Base-by-base conservation (phyloP, 176 grass and related monocot genomes). In the Paspalum vaginatum region DNA sequence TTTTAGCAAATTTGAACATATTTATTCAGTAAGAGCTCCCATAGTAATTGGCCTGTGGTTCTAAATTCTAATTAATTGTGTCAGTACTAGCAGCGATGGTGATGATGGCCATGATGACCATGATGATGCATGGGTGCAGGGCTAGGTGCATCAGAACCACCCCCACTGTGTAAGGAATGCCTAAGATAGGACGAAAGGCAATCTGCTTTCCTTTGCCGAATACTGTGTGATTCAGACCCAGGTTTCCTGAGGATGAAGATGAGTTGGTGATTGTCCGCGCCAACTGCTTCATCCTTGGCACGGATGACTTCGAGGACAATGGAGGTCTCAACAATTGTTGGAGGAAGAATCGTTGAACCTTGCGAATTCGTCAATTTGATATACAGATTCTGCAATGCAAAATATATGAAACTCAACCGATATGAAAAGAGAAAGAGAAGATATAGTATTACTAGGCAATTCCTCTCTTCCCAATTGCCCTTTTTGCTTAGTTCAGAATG, bases 131-230 rank as follows among this genome's bases (percentile, higher is more conserved):
- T 85, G 54, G 97, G 93, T 45, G 97, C 82, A 74, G 91, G 97
- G 85, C 86, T 89, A 43, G 96, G 83, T 79, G 88, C 83, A 70
- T 88, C 65, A 51, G 83, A 79, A 79, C 84, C 75, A 17, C 70
- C 78, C 47, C 83, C 82, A 50, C 60, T 93, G 74, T 86, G 84
- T 20, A 99, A 84, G 56, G 93, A 99, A 86, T 93, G 87, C 12
- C 60, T 94, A 84, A 99, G 90, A 85, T 96, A 99, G 10, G 91
- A 93, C 8, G 97, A 99, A 43, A 99, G 90, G 56, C 79, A 63
- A 99, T 91, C 88, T 99, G 97, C 83, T 99, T 99, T 84, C 96
- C 97, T 81, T 37, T 91, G 38, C 97, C 97, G 82, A 99, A 99
- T 53, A 93, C 81, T 21, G 93, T 99, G 50, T 96, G 84, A 83